phyloP scores from a whole-genome alignment of 257 asterid genomes.

The Eustoma russellianum region DNA sequence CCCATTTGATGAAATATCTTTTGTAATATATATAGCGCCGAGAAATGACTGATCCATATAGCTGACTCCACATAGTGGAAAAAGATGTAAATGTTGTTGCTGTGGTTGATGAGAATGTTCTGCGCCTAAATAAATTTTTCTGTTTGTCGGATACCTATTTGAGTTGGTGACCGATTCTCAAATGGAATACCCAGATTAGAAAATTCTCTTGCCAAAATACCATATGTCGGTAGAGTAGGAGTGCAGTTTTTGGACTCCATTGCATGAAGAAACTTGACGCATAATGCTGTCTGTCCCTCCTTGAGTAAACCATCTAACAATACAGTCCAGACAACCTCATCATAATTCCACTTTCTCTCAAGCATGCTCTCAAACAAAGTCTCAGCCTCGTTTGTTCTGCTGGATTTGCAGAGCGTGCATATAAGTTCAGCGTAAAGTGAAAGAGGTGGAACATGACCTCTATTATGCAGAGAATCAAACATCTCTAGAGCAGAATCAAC shows the following conservation, averaged over 20 bases:
- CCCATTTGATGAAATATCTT: too few species aligned
- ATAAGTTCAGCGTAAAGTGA: conserved; percentile 43
- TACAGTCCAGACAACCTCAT: conserved; percentile 89
- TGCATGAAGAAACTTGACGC: conserved; percentile 55
- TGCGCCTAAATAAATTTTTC: too few species aligned
- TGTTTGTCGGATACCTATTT: too few species aligned
- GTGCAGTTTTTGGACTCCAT: conserved; percentile 52
- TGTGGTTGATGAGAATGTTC: too few species aligned
- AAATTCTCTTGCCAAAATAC: conserved; percentile 51
- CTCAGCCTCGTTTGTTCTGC: conserved; percentile 49
- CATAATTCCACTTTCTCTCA: conserved; percentile 51
- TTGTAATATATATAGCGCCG: too few species aligned
- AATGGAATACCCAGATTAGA: conserved; percentile 23
- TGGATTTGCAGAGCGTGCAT: conserved; percentile 43
- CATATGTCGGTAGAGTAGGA: conserved; percentile 43
- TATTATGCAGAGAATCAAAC: conserved; percentile 30
- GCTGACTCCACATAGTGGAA: too few species aligned
- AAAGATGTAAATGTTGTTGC: too few species aligned
- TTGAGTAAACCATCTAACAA: conserved; percentile 76
- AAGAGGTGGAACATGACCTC: conserved; percentile 50
- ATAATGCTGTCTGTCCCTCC: conserved; percentile 45
- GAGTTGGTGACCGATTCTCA: neutral
- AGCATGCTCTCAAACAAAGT: conserved; percentile 55
- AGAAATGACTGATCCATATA: too few species aligned
- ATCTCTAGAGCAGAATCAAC: conserved; percentile 48